phyloP scores from a whole-genome alignment of 208 protist genomes.

The Crithidia acanthocephali region DNA sequence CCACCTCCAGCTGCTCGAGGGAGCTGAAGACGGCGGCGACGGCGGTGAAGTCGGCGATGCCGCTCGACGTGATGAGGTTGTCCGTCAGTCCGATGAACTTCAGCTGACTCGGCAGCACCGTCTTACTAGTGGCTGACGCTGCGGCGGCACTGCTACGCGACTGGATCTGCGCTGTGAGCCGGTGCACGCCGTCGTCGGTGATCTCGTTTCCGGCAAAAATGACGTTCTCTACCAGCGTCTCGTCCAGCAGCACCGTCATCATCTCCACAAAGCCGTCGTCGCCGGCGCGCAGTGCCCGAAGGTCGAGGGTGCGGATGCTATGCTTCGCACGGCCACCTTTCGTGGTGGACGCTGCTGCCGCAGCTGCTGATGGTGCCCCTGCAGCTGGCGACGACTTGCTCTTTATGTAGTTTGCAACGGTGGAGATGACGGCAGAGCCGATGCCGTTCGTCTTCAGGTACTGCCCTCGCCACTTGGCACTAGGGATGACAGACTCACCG shows the following conservation, averaged over 20 bases:
- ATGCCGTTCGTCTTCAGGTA: constrained; percentile 52
- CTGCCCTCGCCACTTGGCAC: constrained; percentile 54
- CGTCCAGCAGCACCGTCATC: constrained; percentile 35
- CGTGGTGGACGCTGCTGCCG: neutral
- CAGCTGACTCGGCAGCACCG: constrained; percentile 23
- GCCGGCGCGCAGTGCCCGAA: constrained; percentile 54
- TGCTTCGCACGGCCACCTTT: constrained; percentile 20
- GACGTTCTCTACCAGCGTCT: constrained; percentile 44
- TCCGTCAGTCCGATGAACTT: constrained; percentile 49
- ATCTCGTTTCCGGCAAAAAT: constrained; percentile 59
- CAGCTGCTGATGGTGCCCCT: neutral
- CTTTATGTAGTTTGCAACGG: constrained; percentile 32
- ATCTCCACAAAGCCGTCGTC: constrained; percentile 65
- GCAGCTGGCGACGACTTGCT: neutral
- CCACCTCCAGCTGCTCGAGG: constrained; percentile 51
- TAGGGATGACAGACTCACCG: constrained; percentile 44
- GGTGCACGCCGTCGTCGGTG: constrained; percentile 50
- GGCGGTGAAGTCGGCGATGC: constrained; percentile 32
- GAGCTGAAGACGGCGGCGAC: constrained; percentile 25
- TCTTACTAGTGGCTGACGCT: neutral
- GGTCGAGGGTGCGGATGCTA: constrained; percentile 58
- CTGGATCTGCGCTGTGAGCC: constrained; percentile 28
- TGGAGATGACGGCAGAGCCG: constrained; percentile 34
- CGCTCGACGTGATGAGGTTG: constrained; percentile 53
- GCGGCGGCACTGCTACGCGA: neutral